Evolutionary conservation across 2,329 filamentous ascomycete genomes (phyloP).

Genomic region (Cordyceps cicadae): DNA sequence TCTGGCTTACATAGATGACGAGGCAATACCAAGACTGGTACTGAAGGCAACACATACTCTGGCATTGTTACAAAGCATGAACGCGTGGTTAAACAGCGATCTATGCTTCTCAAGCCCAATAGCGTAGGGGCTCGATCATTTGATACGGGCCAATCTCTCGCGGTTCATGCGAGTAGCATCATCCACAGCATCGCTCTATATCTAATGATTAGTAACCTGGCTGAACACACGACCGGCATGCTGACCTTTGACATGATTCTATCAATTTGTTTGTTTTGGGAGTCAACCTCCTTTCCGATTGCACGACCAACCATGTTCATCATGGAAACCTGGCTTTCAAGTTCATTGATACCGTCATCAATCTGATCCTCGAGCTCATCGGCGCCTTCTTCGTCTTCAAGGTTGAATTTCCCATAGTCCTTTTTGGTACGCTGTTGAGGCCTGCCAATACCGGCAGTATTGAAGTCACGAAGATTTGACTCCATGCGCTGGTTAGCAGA

Average conservation of each 20-base stretch:
- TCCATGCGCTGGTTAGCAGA: conserved; percentile 47
- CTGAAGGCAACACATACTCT: no score
- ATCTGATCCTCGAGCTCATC: conserved; percentile 44
- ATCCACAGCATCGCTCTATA: conserved; percentile 72
- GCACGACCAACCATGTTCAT: conserved; percentile 67
- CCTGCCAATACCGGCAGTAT: conserved; percentile 18
- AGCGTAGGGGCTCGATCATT: conserved; percentile 15
- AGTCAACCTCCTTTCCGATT: conserved; percentile 66
- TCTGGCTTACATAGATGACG: no score
- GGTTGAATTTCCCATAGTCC: conserved; percentile 58
- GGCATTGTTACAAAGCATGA: neutral
- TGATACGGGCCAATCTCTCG: conserved; percentile 58
- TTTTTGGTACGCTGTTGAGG: conserved; percentile 29
- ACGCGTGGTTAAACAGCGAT: neutral
- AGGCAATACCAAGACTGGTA: no score
- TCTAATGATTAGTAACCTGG: conserved; percentile 21
- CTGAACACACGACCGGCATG: neutral
- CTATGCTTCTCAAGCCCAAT: neutral
- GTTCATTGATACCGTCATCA: conserved; percentile 53
- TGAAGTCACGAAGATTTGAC: conserved; percentile 36
- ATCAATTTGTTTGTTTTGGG: conserved; percentile 68
- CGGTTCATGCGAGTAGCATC: conserved; percentile 74
- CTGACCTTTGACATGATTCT: conserved; percentile 67
- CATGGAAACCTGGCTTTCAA: conserved; percentile 60
- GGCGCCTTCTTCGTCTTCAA: conserved; percentile 59